Conservation (phyloP, 257 asterid species). For the Coffea eugenioides region DNA sequence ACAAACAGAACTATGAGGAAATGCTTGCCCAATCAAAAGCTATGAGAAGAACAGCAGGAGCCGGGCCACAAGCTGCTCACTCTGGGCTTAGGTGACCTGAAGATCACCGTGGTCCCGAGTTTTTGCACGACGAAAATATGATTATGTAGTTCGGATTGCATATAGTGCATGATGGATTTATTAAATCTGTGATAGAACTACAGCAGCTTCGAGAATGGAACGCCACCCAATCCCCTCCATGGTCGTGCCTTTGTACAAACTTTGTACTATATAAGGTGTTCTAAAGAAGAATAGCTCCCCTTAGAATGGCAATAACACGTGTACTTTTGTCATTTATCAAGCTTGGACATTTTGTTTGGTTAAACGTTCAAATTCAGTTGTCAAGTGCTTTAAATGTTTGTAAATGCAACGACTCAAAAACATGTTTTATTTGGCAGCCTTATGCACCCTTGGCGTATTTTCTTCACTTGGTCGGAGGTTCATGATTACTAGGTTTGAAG, state of each 20-base stretch:
- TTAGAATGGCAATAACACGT: background rate
- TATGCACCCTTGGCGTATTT: background rate
- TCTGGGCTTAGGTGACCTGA: conserved; percentile 51
- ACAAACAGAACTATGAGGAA: conserved; percentile 66
- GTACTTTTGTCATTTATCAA: background rate
- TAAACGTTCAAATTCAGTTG: background rate
- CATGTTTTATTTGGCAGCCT: background rate
- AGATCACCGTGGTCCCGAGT: background rate
- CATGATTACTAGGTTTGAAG: background rate
- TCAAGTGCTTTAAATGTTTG: background rate
- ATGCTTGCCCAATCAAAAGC: conserved; percentile 68
- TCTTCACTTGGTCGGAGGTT: background rate
- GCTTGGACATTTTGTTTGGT: background rate
- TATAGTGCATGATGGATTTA: background rate
- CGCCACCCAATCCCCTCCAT: background rate
- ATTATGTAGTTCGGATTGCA: background rate
- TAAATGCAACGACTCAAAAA: background rate
- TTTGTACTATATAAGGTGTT: background rate
- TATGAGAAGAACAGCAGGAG: conserved; percentile 51
- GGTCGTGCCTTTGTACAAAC: background rate
- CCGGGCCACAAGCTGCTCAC: conserved; percentile 64
- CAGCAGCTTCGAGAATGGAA: background rate
- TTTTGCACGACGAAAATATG: background rate
- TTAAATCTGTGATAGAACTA: background rate
- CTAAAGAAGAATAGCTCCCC: background rate